Evolutionary conservation across 2,329 filamentous ascomycete species (phyloP), one percentile per base, ranked within the genome.

Genomic region (Alternaria rosae): DNA sequence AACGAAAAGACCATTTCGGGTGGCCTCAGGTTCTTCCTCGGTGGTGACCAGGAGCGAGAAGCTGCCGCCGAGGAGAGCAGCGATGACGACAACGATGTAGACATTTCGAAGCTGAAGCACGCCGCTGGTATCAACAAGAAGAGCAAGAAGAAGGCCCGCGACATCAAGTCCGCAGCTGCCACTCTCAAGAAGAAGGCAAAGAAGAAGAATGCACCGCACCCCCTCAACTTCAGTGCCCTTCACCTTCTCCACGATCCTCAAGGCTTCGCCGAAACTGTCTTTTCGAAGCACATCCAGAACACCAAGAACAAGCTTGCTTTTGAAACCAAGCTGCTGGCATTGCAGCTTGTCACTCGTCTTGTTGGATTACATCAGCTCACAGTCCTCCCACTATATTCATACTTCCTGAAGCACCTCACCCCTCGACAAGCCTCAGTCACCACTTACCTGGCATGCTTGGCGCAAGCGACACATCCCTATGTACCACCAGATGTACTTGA

Each of bases 111-210:
- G 78, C 82, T 98, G 59, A 90, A 91, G 77, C 94, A 97, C 79
- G 91, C 95, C 79, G 86, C 89, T 26, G 91, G 89, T 44, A 96
- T 98, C 82, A 98, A 97, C 85, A 99, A 98, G 82, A 99, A 98
- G 85, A 91, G 89, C 15, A 94, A 91, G 78, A 98, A 98, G 85
- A 90, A 92, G 70, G 87, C 90, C 54, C 91, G 91, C 71, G 87
- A 88, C 30, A 87, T 97, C 54, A 91, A 92, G 59, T 92, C 89
- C 77, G 95, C 95, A 0, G 87, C 93, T 4, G 87, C 89, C n/a
- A 92, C 90, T 67, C 87, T 97, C 42, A 96, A 93, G 82, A 89
- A 75, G 65, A 79, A 91, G 75, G 92, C 97, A 77, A 89, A 89
- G 76, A 96, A 96, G 85, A 97, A 97, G 87, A 88, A 88, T 67